phyloP scores from a whole-genome alignment of 768 basidiomycete species.

The Neoboletus magnificus region DNA sequence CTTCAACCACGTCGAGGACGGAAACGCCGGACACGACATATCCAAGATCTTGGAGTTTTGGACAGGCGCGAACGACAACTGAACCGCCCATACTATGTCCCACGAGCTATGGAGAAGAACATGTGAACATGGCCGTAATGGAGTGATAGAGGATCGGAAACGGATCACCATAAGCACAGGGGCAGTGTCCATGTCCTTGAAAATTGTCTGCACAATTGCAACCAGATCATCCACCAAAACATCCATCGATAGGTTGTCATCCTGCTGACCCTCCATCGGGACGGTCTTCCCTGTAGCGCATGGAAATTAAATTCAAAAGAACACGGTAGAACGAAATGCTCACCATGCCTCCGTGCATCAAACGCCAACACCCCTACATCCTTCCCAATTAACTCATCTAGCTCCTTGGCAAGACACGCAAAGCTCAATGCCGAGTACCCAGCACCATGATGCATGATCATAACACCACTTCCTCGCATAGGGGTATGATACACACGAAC shows the following conservation, averaged over 20 bases:
- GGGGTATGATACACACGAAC: constrained; percentile 84
- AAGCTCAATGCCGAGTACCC: constrained; percentile 90
- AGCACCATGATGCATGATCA: constrained; percentile 94
- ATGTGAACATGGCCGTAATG: neutral
- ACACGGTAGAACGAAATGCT: constrained; percentile 18
- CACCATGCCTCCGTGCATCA: constrained; percentile 89
- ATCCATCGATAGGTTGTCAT: constrained; percentile 56
- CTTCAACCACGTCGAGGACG: constrained; percentile 89
- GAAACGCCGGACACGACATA: constrained; percentile 75
- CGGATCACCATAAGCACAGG: constrained; percentile 68
- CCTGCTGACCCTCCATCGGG: constrained; percentile 18
- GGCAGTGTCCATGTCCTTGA: constrained; percentile 55
- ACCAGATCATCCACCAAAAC: constrained; percentile 72
- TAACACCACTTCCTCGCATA: constrained; percentile 56
- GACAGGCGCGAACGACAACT: constrained; percentile 71
- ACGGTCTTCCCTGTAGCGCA: constrained; percentile 24
- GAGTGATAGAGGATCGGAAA: neutral
- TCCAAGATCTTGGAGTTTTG: constrained; percentile 59
- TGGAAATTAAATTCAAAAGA: neutral
- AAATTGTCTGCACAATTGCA: constrained; percentile 65
- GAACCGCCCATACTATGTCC: constrained; percentile 98
- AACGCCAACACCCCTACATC: constrained; percentile 79
- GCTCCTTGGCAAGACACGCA: constrained; percentile 84
- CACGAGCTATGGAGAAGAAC: constrained; percentile 52
- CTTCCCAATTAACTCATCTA: constrained; percentile 54